A percentile compares a stretch with the other conserved stretches of the same genome.
Conservation (phyloP, 139 green algal species). For the Chlamydomonas sp. region DNA sequence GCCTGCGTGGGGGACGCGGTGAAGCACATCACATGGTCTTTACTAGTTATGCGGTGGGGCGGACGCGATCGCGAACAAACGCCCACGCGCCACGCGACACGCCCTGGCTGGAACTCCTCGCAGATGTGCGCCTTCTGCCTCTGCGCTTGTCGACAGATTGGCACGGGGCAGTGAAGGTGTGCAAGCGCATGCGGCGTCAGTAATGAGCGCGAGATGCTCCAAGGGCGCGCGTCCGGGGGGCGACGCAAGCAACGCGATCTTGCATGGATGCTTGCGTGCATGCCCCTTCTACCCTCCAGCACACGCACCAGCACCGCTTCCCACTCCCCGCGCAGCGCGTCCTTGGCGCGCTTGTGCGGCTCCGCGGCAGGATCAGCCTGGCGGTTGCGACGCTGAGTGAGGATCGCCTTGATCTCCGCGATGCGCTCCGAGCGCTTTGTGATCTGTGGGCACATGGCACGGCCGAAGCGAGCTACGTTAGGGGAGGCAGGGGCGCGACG, state of each 20-base stretch:
- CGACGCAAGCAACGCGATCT: not conserved
- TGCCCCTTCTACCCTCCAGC: not conserved
- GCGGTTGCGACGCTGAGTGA: conserved; percentile 11
- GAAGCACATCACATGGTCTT: too few relatives aligned
- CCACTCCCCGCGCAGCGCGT: conserved; percentile 30
- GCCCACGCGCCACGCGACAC: too few relatives aligned
- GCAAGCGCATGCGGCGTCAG: not conserved
- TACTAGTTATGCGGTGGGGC: too few relatives aligned
- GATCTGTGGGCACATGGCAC: too few relatives aligned
- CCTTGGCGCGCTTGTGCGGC: not conserved
- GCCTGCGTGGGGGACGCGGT: too few relatives aligned
- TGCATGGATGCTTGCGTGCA: conserved; percentile 4
- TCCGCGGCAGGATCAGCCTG: conserved; percentile 1
- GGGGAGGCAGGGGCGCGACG: too few relatives aligned
- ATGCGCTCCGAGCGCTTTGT: conserved; percentile 30
- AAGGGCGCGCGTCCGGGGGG: not conserved
- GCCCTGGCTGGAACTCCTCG: conserved; percentile 39
- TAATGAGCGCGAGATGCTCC: too few relatives aligned
- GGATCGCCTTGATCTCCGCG: conserved; percentile 48
- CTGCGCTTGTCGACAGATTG: too few relatives aligned
- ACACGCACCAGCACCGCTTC: conserved; percentile 38
- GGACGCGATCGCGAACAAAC: too few relatives aligned
- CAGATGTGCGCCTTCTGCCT: conserved; percentile 37
- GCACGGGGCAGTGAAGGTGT: too few relatives aligned
- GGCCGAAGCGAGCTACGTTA: too few relatives aligned